A percentile compares a stretch with the other conserved stretches of the same genome.
Conservation (phyloP, 768 basidiomycete genomes). For the Pholiota molesta region DNA sequence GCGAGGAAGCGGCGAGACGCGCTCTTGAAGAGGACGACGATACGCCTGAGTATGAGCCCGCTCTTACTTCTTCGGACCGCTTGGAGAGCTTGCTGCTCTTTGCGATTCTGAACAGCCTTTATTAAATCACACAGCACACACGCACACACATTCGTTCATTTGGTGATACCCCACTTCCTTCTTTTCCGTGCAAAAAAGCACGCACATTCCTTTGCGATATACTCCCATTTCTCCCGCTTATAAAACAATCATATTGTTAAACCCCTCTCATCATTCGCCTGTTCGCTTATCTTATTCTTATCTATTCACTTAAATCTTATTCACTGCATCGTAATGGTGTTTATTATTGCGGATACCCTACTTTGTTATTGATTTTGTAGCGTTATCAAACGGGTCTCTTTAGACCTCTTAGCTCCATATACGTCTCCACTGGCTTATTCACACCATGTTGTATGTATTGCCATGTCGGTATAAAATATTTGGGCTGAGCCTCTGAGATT, state of each 20-base stretch:
- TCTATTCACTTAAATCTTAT: constrained; percentile 11
- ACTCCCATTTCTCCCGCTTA: not conserved
- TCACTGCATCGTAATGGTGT: constrained; percentile 40
- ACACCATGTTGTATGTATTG: not conserved
- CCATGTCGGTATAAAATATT: not conserved
- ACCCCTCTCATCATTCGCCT: not conserved
- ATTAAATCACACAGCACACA: not conserved
- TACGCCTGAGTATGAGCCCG: constrained; percentile 2
- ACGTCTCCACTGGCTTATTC: not conserved
- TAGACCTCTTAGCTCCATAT: not conserved
- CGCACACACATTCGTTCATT: not conserved
- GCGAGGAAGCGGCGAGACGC: constrained; percentile 7
- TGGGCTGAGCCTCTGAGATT: not conserved
- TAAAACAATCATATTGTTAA: not conserved
- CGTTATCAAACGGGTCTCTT: not conserved
- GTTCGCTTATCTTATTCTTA: not conserved
- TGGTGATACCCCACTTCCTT: not conserved
- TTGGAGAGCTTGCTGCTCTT: not conserved
- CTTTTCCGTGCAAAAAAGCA: not conserved
- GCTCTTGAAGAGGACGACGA: constrained; percentile 5
- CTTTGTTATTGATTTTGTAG: not conserved
- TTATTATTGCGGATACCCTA: not conserved
- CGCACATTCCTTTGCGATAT: not conserved
- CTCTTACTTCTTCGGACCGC: not conserved
- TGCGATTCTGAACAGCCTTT: not conserved